Percentiles rank a stretch among this genome's conserved stretches.
Conservation (phyloP, 495 filamentous ascomycete genomes). For the Mycothermus thermophilus region DNA sequence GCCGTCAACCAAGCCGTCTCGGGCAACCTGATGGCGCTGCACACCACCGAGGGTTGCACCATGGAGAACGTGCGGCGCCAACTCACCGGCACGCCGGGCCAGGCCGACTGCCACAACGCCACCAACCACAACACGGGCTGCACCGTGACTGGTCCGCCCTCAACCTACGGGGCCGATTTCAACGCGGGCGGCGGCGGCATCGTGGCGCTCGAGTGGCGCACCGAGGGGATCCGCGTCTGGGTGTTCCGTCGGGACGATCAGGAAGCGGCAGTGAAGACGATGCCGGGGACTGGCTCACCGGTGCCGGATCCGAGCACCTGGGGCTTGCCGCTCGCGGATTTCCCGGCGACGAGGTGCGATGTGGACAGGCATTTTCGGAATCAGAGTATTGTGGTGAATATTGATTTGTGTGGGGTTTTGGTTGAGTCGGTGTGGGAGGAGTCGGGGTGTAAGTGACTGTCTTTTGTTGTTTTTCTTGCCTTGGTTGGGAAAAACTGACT, state of each 20-base stretch:
- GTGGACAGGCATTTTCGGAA: slow-evolving; percentile 46
- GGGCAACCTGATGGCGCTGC: slow-evolving; percentile 50
- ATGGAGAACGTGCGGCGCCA: slow-evolving; percentile 36
- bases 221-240: slow-evolving; percentile 46
- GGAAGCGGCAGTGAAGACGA: slow-evolving; percentile 28
- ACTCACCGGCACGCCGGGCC: slow-evolving; percentile 30
- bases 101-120: slow-evolving; percentile 39
- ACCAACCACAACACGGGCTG: slow-evolving; percentile 44
- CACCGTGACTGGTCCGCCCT: slow-evolving; percentile 24
- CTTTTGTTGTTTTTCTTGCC: slow-evolving; percentile 13
- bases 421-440: slow-evolving; percentile 33
- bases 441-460: slow-evolving; percentile 27
- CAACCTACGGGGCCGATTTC: slow-evolving; percentile 42
- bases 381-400: slow-evolving; percentile 54
- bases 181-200: slow-evolving; percentile 46
- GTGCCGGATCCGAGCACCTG: slow-evolving; percentile 45
- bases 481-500: slow-evolving; percentile 2
- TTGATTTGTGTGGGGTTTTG: slow-evolving; percentile 55
- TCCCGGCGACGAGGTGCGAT: slow-evolving; percentile 44
- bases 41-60: slow-evolving; percentile 47
- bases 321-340: slow-evolving; percentile 45
- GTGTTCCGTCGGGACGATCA: slow-evolving; percentile 41
- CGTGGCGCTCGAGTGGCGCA: slow-evolving; percentile 51
- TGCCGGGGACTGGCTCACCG: not conserved
- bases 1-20: slow-evolving; percentile 42